Conservation (phyloP, 768 basidiomycete species). For the Russula sp. region DNA sequence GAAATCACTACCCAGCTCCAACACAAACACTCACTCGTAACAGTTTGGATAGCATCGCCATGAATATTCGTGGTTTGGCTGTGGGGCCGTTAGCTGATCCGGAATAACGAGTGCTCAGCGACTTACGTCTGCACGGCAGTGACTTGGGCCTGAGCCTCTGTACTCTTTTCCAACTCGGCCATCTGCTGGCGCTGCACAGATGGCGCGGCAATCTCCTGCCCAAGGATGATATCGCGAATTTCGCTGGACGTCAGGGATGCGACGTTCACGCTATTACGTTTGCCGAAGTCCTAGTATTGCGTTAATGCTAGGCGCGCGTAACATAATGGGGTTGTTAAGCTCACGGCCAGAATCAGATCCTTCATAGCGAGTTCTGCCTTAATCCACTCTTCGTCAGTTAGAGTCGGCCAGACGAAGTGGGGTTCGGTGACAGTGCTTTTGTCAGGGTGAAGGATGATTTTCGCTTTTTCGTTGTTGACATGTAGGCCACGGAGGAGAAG, state of each 20-base stretch:
- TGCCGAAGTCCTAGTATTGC: constrained; percentile 79
- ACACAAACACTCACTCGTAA: constrained; percentile 62
- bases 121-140: constrained; percentile 88
- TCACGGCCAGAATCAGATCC: constrained; percentile 84
- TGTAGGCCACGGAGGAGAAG: constrained; percentile 95
- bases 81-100: constrained; percentile 17
- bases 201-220: constrained; percentile 96
- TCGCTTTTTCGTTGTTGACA: constrained; percentile 99
- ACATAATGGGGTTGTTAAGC: constrained; percentile 26
- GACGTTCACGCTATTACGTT: constrained; percentile 98
- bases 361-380: constrained; percentile 99
- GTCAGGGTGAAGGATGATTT: constrained; percentile 96
- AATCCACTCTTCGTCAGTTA: constrained; percentile 95
- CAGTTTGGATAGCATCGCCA: constrained; percentile 91
- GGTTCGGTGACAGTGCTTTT: constrained; percentile 95
- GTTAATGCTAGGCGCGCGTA: constrained; percentile 22
- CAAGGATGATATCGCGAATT: constrained; percentile 96
- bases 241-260: constrained; percentile 95
- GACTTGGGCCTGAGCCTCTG: constrained; percentile 90
- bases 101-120: not conserved
- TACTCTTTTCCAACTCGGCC: constrained; percentile 96
- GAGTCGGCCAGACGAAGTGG: constrained; percentile 95
- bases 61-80: constrained; percentile 97
- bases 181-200: constrained; percentile 97
- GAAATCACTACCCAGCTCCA: not conserved